Base-by-base conservation (phyloP, 1,284 basidiomycete genomes). In the Tilletia indica region DNA sequence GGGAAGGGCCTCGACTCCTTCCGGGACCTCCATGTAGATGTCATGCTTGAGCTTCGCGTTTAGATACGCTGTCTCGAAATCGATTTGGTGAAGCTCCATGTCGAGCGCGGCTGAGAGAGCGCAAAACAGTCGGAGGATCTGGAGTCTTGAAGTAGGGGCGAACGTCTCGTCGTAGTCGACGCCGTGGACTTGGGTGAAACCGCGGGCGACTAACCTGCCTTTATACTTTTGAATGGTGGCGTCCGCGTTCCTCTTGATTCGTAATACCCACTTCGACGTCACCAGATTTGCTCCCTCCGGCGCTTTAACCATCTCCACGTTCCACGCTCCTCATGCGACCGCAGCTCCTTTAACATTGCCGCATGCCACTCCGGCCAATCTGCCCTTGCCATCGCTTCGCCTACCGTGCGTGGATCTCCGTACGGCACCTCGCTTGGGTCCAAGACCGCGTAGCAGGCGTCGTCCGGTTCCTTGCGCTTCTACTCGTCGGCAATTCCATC, bases 141-240 rank as follows among this genome's bases (percentile, higher is more conserved):
- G 58, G 19, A 61, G 58, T 31, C 64, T 21, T 45, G 64, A 39
- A n/a, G 45, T 69, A 4, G 71, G 71, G 9, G 71, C 63, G 31
- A 71, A 73, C 4, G 63, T 61, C 34, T 73, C 69, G 4, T 75
- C 68, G 64, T 56, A 70, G 38, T 72, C 31, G 1, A 70, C 42
- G 3, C 71, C 71, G 6, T 64, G 39, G 5, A 72, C 51, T 12
- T 72, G 71, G 25, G 71, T 39, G 34, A 67, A 66, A 6, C 69
- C 71, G 21, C 63, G 39, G 11, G 70, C 70, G 19, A 71, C 70
- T 31, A 71, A 51, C 11, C 70, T n/a, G 5, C 68, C 70, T 34
- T 71, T 72, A 21, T 38, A 66, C 25, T 70, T 63, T 4, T 58
- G 66, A 12, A 72, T 68, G 8, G 45, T 12, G 3, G 31, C 21